Evolutionary conservation across 495 filamentous ascomycete genomes (phyloP).

Genomic region (Annulohypoxylon nitens): DNA sequence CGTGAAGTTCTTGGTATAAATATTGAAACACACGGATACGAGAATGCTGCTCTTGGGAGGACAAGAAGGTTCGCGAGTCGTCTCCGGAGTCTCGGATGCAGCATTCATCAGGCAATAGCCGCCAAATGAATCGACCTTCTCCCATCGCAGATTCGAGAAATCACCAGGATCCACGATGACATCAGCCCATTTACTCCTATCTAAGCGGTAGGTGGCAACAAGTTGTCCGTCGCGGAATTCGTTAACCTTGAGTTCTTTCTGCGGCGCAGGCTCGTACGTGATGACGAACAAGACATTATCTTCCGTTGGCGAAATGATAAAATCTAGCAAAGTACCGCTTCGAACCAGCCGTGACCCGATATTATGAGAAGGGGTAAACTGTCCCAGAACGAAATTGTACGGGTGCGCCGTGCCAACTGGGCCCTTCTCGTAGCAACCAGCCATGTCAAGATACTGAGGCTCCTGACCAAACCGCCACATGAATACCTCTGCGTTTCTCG

Average conservation of each 20-base stretch:
- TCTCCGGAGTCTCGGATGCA: slow-evolving; percentile 26
- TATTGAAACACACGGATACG: slow-evolving; percentile 50
- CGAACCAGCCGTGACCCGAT: slow-evolving; percentile 36
- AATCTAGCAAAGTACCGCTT: slow-evolving; percentile 44
- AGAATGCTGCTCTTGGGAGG: slow-evolving; percentile 34
- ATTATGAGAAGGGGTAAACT: slow-evolving; percentile 28
- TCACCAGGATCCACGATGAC: slow-evolving; percentile 23
- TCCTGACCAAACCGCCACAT: slow-evolving; percentile 47
- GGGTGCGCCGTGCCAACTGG: slow-evolving; percentile 17
- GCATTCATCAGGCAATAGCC: slow-evolving; percentile 48
- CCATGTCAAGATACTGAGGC: slow-evolving; percentile 34
- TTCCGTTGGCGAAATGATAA: slow-evolving; percentile 47
- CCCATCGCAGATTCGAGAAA: slow-evolving; percentile 41
- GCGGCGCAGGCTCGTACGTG: slow-evolving; percentile 36
- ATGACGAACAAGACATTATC: slow-evolving; percentile 46
- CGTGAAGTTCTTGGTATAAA: slow-evolving; percentile 50
- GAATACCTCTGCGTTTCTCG: slow-evolving; percentile 46
- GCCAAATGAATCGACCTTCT: slow-evolving; percentile 50
- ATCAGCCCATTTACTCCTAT: slow-evolving; percentile 33
- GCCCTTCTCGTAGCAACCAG: slow-evolving; percentile 25
- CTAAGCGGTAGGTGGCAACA: slow-evolving; percentile 36
- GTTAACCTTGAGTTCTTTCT: slow-evolving; percentile 36
- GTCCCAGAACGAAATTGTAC: slow-evolving; percentile 28
- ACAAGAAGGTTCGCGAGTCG: slow-evolving; percentile 32
- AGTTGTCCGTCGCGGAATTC: slow-evolving; percentile 47